Evolutionary conservation across 345 rosid genomes (phyloP), one percentile per base, ranked within the genome.

Genomic region (Reutealis trisperma): DNA sequence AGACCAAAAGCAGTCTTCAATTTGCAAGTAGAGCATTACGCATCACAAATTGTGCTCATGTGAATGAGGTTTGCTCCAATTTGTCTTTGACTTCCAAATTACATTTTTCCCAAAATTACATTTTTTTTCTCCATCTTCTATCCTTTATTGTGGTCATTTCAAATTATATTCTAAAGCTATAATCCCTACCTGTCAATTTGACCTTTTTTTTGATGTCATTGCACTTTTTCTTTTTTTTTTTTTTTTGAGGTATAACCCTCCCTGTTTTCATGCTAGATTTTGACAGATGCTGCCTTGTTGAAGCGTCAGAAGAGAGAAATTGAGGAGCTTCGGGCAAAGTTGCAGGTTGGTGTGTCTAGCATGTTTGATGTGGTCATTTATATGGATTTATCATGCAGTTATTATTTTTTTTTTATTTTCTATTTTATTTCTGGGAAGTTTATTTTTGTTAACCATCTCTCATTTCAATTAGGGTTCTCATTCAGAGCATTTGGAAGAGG

Each of bases 251-350:
- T 54, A 47, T 67, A 49, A 76, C 41, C 44, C 57, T 42, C 24
- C 79, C 32, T 63, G 57, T 84, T 42, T 76, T 65, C 41, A 34
- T 80, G 77, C 54, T 75, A 95, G 99, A 89, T 95, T 75, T 83
- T 93, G 79, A 93, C 98, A 27, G 98, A 95, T 87, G 98, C 97
- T 80, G 99, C 99, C 81, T 75, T 95, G 75, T 73, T 95, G 77
- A 95, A 95, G 88, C 98, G 99, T 59, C 99, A 93, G 77, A 95
- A 95, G 89, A 95, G 90, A 84, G 99, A 95, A 83, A 95, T 95
- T 75, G 99, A 93, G 85, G 96, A 95, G 85, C 98, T 95, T 83
- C 90, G 97, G 76, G 92, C 93, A 78, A 95, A 95, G 85, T 82
- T 93, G 78, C 90, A 86, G 94, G 99, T 90, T 74, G 27, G 77